These are phyloP conservation scores for Leonotis leonurus DNA, from an alignment of 257 asterid genomes.

Conservation along the genomic window DNA sequence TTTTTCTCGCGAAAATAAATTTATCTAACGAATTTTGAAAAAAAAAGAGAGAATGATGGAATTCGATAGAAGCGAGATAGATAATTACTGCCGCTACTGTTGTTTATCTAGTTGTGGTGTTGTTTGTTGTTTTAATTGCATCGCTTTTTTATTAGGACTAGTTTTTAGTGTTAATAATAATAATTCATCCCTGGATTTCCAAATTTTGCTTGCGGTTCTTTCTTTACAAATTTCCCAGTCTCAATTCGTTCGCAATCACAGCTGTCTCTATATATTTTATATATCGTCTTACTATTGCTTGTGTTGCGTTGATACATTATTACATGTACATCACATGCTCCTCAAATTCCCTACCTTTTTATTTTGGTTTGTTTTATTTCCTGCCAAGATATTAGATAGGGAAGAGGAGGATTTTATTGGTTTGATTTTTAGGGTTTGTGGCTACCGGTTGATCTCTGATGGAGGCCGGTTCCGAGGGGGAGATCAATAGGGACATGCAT, in stretches of 20 bases:
- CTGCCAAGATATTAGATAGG: conserved; percentile 26
- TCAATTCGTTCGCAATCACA: conserved; percentile 39
- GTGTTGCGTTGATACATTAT: conserved; percentile 17
- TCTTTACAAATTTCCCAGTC: conserved; percentile 27
- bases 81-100: conserved; percentile 29
- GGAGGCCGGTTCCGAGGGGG: conserved; percentile 88
- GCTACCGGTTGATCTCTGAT: conserved; percentile 44
- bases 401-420: conserved; percentile 15
- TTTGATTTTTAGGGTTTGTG: conserved; percentile 43
- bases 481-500: conserved; percentile 38
- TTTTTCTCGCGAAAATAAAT: background rate
- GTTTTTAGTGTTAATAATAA: conserved; percentile 20
- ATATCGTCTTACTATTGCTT: conserved; percentile 12
- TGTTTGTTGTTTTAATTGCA: conserved; percentile 36
- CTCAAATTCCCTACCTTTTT: conserved; percentile 23
- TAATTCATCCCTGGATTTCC: conserved; percentile 28
- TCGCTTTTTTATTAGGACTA: conserved; percentile 10
- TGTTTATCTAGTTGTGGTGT: conserved; percentile 29
- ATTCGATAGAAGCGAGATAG: conserved; percentile 35
- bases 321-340: conserved; percentile 20
- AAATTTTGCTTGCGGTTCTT: conserved; percentile 19
- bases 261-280: conserved; percentile 34
- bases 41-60: conserved; percentile 18
- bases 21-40: conserved; percentile 1
- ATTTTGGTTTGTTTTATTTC: conserved; percentile 26